Base-by-base conservation (phyloP, 148 eudicot species). In the Linanthus parryae region DNA sequence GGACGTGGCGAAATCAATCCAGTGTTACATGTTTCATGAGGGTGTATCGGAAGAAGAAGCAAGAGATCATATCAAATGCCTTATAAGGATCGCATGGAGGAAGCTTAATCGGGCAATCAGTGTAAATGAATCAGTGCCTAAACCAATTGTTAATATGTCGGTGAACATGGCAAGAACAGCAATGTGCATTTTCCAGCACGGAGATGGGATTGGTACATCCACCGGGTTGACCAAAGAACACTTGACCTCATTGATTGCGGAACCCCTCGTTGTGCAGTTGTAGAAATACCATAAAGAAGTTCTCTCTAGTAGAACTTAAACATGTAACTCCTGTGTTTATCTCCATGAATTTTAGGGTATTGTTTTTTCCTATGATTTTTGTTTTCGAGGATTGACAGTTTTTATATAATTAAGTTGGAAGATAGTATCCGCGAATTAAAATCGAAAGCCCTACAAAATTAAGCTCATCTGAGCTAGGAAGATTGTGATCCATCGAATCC, bases 161-260 rank as follows among this genome's bases (percentile, higher is more conserved):
- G 8, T 49, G 16, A 60, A 50, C 56, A 59, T 59, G 64, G 64
- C 56, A 5, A 10, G 64, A 21, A 59, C 64, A 2, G 46, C 64
- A 7, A 43, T 25, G 0, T 39, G 38, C 27, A 60, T 60, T 24
- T 60, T 26, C 27, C 64, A 49, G 9, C 48, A 50, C n/a, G 56
- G 64, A 28, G 64, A 60, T 50, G 64, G 64, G 2, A 39, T 60
- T 0, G 64, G 64, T 15, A 49, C 24, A 1, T 60, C 64, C 0
- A 1, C 11, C 6, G 64, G 64, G 9, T 17, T 21, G 29, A 48
- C 44, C 39, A 48, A 41, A 50, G 24, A 50, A 39, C 48, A 2
- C 41, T 21, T 50, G 56, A 60, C 30, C 11, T 9, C 39, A 4
- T 47, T 60, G 6, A 60, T 50, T 8, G 33, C 50, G 15, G 21